A percentile compares a stretch with the other conserved stretches of the same genome.
These are phyloP conservation scores for Phaffia tasmanica DNA, from an alignment of 768 basidiomycete genomes.

Conservation along the genomic window DNA sequence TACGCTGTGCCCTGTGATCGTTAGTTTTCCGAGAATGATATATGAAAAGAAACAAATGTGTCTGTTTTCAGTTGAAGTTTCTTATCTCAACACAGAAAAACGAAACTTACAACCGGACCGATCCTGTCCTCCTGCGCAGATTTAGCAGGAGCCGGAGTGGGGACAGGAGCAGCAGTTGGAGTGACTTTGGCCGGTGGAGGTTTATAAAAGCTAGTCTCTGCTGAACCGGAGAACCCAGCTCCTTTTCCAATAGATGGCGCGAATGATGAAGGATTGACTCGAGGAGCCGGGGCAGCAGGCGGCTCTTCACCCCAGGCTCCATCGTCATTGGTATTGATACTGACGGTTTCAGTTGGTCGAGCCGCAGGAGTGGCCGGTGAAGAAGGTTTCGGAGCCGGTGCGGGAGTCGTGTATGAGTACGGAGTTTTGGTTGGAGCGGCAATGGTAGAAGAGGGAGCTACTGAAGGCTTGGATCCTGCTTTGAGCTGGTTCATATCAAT, in stretches of 20 bases:
- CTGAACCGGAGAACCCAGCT: not conserved
- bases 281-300: too few relatives aligned
- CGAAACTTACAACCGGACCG: conserved; percentile 50
- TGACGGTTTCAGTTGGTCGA: not conserved
- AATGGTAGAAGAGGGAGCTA: conserved; percentile 16
- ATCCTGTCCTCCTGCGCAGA: conserved; percentile 72
- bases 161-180: conserved; percentile 37
- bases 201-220: conserved; percentile 13
- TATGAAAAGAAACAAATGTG: not conserved
- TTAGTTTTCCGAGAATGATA: not conserved
- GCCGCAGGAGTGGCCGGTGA: conserved; percentile 41
- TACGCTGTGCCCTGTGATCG: conserved; percentile 58
- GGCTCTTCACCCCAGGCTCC: too few relatives aligned
- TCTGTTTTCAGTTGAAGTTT: not conserved
- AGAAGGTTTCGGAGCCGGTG: conserved; percentile 40
- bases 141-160: conserved; percentile 40
- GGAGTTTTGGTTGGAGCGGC: conserved; percentile 38
- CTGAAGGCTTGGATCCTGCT: conserved; percentile 1
- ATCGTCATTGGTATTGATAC: not conserved
- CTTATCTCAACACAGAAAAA: not conserved
- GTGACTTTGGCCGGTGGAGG: conserved; percentile 33
- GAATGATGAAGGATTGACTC: not conserved
- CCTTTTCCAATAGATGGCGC: not conserved
- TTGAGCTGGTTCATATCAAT: conserved; percentile 30
- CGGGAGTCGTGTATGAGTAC: conserved; percentile 39